phyloP scores from a whole-genome alignment of 1,139 yeast species.

The Diutina scorzettiae region DNA sequence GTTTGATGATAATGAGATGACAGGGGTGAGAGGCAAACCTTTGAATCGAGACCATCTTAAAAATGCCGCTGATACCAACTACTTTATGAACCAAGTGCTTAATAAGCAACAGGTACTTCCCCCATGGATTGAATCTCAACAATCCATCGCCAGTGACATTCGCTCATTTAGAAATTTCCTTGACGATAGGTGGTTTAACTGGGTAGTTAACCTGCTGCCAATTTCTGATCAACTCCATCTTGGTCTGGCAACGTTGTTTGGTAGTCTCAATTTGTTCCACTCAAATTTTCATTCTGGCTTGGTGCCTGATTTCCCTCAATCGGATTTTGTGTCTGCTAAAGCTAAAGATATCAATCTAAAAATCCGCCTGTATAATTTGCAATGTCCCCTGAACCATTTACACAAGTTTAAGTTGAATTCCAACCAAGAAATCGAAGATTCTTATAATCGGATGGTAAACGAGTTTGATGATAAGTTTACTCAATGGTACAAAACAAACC shows the following conservation, averaged over 20 bases:
- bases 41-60: conserved; percentile 46
- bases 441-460: conserved; percentile 6
- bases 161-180: conserved; percentile 31
- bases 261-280: neutral
- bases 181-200: conserved; percentile 31
- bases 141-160: conserved; percentile 38
- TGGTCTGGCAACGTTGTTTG: neutral
- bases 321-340: conserved; percentile 20
- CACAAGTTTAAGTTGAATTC: conserved; percentile 52
- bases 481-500: conserved; percentile 5
- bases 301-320: neutral
- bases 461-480: conserved; percentile 5
- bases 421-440: conserved; percentile 37
- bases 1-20: conserved; percentile 39
- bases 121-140: conserved; percentile 82
- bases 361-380: conserved; percentile 64
- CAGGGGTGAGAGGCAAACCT: conserved; percentile 49
- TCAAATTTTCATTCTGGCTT: neutral
- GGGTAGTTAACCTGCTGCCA: conserved; percentile 18
- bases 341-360: conserved; percentile 40
- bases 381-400: conserved; percentile 59
- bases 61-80: conserved; percentile 33
- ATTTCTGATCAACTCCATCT: neutral
- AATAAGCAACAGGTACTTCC: conserved; percentile 71
- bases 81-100: conserved; percentile 41